A percentile compares a stretch with the other conserved stretches of the same genome.
These are phyloP conservation scores for Amanita muscaria DNA, from an alignment of 768 basidiomycete genomes.

Conservation along the genomic window DNA sequence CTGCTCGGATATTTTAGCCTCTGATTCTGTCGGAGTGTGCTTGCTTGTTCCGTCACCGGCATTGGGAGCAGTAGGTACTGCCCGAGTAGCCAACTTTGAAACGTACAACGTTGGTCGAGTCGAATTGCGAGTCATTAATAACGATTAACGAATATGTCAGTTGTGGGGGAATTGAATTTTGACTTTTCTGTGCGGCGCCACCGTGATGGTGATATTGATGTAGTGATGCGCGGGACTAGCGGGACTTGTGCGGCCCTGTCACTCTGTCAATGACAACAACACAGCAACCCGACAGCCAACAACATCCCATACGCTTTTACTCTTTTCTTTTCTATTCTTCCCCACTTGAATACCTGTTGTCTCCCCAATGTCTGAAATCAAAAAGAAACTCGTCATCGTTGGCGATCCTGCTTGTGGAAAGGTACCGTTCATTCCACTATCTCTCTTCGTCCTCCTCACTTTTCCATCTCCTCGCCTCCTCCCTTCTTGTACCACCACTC, in stretches of 20 bases:
- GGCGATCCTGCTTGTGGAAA: conserved; percentile 98
- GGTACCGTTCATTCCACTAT: conserved; percentile 31
- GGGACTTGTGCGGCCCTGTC: too few species aligned
- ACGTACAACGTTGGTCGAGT: conserved; percentile 44
- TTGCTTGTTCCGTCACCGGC: too few species aligned
- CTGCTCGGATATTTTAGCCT: conserved; percentile 27
- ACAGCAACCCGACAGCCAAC: too few species aligned
- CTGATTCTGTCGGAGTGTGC: not conserved
- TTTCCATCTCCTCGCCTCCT: conserved; percentile 11
- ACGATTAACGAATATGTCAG: conserved; percentile 56
- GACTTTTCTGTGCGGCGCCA: too few species aligned
- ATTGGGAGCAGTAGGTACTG: too few species aligned
- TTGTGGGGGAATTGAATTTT: conserved; percentile 25
- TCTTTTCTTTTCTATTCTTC: not conserved
- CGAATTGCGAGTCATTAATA: conserved; percentile 67
- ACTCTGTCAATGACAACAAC: too few species aligned
- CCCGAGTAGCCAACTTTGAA: conserved; percentile 36
- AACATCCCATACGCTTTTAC: not conserved
- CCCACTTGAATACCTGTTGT: conserved; percentile 10
- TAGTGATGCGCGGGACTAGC: too few species aligned
- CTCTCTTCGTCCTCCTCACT: conserved; percentile 11
- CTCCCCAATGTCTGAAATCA: conserved; percentile 99
- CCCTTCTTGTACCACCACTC: not conserved
- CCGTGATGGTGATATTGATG: too few species aligned
- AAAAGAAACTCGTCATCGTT: conserved; percentile 98